Conservation (phyloP, 225 moss, liverwort and hornwort species). For the Straminergon stramineum region DNA sequence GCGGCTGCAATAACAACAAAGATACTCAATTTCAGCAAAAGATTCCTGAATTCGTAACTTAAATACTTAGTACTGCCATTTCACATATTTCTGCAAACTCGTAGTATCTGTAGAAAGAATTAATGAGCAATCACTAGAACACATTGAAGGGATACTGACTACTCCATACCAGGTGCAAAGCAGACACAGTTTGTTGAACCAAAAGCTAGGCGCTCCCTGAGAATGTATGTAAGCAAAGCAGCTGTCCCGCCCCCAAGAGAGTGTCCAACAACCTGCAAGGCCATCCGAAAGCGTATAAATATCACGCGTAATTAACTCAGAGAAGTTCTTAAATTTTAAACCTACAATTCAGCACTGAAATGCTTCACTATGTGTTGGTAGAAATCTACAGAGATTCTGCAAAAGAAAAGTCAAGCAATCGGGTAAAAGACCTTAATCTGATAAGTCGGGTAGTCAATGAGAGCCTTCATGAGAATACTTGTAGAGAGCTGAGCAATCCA, state of each 20-base stretch:
- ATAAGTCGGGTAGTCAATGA: conserved; percentile 64
- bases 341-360: not conserved
- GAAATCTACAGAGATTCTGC: not conserved
- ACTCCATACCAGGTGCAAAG: conserved; percentile 79
- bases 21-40: not conserved
- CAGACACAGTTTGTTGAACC: conserved; percentile 63
- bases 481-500: conserved; percentile 90
- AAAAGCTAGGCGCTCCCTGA: conserved; percentile 70
- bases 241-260: conserved; percentile 96
- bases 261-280: conserved; percentile 78
- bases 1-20: conserved; percentile 37
- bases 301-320: not conserved
- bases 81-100: not conserved
- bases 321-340: not conserved
- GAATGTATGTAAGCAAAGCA: conserved; percentile 88
- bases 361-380: not conserved
- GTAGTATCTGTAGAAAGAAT: not conserved
- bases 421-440: conserved; percentile 52
- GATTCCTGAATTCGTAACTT: not conserved
- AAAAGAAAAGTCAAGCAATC: not conserved
- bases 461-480: conserved; percentile 64
- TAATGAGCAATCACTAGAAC: not conserved
- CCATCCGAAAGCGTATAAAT: not conserved
- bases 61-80: not conserved
- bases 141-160: conserved; percentile 10